phyloP scores from a whole-genome alignment of 106 monocot genomes.

The Allium sativum region DNA sequence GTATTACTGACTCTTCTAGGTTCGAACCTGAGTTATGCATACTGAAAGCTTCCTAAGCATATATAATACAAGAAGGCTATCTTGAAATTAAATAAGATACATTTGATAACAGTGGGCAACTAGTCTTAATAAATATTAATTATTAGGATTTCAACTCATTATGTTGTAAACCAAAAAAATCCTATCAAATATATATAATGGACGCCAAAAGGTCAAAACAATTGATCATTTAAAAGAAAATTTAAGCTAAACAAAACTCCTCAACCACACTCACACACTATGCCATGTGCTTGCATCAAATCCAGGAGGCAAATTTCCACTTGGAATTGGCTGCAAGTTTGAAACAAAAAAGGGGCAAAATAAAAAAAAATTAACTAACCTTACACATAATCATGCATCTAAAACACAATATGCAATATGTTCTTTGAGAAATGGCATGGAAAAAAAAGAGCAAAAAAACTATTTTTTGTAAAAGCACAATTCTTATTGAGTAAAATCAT shows the following conservation, averaged over 20 bases:
- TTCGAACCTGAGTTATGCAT: too few species aligned
- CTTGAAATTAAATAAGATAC: too few species aligned
- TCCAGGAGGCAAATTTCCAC: slow-evolving; percentile 95
- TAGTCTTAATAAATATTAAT: not conserved
- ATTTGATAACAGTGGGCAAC: too few species aligned
- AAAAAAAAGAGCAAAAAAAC: too few species aligned
- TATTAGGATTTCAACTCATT: not conserved
- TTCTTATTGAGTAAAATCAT: too few species aligned
- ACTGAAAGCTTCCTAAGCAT: too few species aligned
- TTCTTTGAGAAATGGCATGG: too few species aligned
- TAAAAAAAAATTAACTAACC: slow-evolving; percentile 11
- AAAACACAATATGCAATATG: too few species aligned
- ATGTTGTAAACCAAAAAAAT: not conserved
- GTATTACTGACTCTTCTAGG: too few species aligned
- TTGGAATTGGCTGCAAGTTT: slow-evolving; percentile 89
- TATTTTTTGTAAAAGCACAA: too few species aligned
- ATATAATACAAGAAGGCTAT: too few species aligned
- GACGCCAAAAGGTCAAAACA: not conserved
- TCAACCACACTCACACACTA: slow-evolving; percentile 78
- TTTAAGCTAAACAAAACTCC: slow-evolving; percentile 15
- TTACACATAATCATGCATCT: too few species aligned
- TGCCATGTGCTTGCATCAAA: slow-evolving; percentile 97
- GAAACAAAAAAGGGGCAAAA: slow-evolving; percentile 45
- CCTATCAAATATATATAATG: not conserved
- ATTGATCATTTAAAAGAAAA: not conserved